Conservation (phyloP, 2,329 filamentous ascomycete species). For the Epichloe gansuensis region DNA sequence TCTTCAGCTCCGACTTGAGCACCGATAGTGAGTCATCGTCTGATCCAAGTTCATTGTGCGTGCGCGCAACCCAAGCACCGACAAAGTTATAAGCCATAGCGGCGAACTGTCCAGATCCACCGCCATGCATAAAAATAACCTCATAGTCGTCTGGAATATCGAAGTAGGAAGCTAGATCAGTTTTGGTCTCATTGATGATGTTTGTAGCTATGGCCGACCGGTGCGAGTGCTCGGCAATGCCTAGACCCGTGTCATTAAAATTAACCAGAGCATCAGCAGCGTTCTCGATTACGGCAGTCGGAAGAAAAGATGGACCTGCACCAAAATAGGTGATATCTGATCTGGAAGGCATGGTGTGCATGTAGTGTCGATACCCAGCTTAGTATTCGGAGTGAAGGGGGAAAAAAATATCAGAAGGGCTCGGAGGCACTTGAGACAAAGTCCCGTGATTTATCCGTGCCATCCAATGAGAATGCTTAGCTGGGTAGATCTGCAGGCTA, state of each 20-base stretch:
- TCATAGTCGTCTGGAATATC: constrained; percentile 82
- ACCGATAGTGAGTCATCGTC: background rate
- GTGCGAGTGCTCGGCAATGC: constrained; percentile 80
- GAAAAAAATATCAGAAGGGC: no score
- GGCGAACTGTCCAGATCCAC: constrained; percentile 74
- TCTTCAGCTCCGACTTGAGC: constrained; percentile 49
- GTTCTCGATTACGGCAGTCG: constrained; percentile 65
- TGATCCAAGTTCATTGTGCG: constrained; percentile 42
- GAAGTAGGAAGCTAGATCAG: constrained; percentile 57
- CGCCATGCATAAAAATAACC: constrained; percentile 75
- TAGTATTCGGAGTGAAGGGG: no score
- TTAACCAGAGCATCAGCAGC: constrained; percentile 70
- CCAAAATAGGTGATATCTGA: constrained; percentile 76
- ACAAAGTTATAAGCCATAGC: constrained; percentile 77
- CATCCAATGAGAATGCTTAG: no score
- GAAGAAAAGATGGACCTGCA: constrained; percentile 77
- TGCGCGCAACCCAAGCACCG: constrained; percentile 64
- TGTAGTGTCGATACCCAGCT: no score
- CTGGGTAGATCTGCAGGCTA: no score
- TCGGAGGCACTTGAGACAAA: no score
- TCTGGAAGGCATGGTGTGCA: constrained; percentile 20
- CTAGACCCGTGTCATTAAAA: constrained; percentile 68
- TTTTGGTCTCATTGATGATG: constrained; percentile 69
- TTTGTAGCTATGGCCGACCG: constrained; percentile 65
- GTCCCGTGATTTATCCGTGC: no score